Base-by-base conservation (phyloP, 73 alveolate species). In the Blepharisma stoltei region DNA sequence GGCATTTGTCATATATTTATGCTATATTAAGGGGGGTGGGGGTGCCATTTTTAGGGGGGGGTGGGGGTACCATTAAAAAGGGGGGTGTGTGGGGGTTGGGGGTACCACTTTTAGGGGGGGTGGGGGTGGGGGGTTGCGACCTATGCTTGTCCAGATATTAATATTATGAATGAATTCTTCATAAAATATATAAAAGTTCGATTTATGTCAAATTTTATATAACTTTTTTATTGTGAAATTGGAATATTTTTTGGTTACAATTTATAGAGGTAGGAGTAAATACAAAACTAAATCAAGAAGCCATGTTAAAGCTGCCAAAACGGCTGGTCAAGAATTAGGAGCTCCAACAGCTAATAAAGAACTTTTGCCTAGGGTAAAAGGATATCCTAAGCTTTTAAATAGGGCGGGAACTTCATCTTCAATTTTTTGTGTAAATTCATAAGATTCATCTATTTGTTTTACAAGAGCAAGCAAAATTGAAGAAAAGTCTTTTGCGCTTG, bases 341-440 rank as follows among this genome's bases (percentile, higher is more conserved):
- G 73, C 73, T 5, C 73, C 73, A 60, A 60, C 73, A 14, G 73
- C 73, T 14, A 60, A 25, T 60, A 60, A 60, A 20, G 73, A 60
- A 25, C 5, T 60, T 60, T 60, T 60, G 0, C 73, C 23, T 14
- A 60, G 2, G 14, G 73, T 60, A 25, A 20, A 60, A 20, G 73
- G 73, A 25, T 60, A 60, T 8, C 73, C 73, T 38, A 60, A 9
- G 14, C 18, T 14, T 25, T 25, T 60, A 18, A 60, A 60, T 2
- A 60, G 5, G 11, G 38, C 46, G 38, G 73, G 73, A 25, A 60
- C 45, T 9, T 60, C 73, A 9, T 60, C 73, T 20, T 60, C 73
- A 8, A 60, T n/a, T 60, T 25, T 60, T 9, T 38, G 46, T 20
- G 73, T 60, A 14, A 60, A 60, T 9, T 20, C 46, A 25, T 18